Percentiles rank a stretch among this genome's conserved stretches.
Conservation (phyloP, 2,329 filamentous ascomycete genomes). For the Chalaropsis thielavioides region DNA sequence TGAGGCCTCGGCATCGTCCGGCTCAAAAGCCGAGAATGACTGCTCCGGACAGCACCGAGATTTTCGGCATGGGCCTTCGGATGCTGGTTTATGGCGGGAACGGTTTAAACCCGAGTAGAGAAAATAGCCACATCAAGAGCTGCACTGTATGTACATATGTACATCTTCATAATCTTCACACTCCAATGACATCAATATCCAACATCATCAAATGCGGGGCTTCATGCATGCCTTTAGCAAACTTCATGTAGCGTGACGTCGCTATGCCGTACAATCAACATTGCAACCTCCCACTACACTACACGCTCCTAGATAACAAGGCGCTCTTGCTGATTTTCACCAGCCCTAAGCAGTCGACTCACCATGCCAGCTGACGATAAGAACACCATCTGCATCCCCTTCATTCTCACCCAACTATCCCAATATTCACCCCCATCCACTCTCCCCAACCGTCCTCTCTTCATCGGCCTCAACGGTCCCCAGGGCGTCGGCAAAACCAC, state of each 20-base stretch:
- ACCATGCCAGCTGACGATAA: constrained; percentile 56
- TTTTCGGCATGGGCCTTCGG: background rate
- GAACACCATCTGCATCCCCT: constrained; percentile 60
- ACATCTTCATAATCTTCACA: background rate
- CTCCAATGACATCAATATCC: background rate
- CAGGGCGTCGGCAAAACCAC: constrained; percentile 91
- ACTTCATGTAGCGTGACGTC: background rate
- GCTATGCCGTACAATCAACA: too few species aligned
- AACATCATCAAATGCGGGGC: background rate
- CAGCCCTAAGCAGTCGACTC: background rate
- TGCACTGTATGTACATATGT: too few species aligned
- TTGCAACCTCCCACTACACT: too few species aligned
- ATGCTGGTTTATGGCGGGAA: background rate
- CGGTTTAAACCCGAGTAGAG: background rate
- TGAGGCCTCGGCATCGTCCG: background rate
- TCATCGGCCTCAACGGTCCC: constrained; percentile 79
- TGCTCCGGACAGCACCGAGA: background rate
- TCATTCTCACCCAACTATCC: constrained; percentile 47
- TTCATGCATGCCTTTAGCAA: background rate
- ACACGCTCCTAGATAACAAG: background rate
- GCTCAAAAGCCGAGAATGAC: background rate
- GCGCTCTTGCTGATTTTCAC: background rate
- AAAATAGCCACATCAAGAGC: too few species aligned
- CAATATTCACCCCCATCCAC: constrained; percentile 2
- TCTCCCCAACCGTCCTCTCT: constrained; percentile 47